Conservation (phyloP, 208 protist genomes). For the Wallacemonas sp. region DNA sequence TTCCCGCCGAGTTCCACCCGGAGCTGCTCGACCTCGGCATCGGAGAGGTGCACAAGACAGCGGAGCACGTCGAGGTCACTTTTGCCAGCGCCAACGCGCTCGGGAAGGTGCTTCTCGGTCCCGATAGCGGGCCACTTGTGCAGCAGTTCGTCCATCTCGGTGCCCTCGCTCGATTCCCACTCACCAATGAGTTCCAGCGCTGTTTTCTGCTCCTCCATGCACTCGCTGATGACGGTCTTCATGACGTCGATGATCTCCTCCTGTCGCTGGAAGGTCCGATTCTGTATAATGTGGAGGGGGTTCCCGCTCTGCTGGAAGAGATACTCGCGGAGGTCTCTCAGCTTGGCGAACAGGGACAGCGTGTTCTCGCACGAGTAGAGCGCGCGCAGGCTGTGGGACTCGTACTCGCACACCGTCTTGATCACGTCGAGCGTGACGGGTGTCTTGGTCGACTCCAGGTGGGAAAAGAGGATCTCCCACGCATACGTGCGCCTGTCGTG, state of each 20-base stretch:
- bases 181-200: neutral
- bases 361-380: conserved; percentile 3
- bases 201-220: conserved; percentile 26
- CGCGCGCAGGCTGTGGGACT: neutral
- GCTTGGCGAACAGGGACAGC: neutral
- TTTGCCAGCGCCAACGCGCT: neutral
- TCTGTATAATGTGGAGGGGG: conserved; percentile 1
- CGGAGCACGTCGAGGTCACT: neutral
- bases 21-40: neutral
- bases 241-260: conserved; percentile 29
- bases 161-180: neutral
- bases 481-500: neutral
- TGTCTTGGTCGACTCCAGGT: neutral
- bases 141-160: neutral
- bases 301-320: neutral
- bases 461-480: neutral
- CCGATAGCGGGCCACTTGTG: neutral
- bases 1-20: neutral
- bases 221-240: conserved; percentile 22
- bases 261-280: conserved; percentile 24
- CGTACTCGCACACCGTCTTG: neutral
- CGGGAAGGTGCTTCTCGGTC: neutral
- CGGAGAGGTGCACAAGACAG: neutral
- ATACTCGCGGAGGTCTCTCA: conserved; percentile 3
- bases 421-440: neutral